Conservation (phyloP, 495 filamentous ascomycete species). For the Neurospora sp. region DNA sequence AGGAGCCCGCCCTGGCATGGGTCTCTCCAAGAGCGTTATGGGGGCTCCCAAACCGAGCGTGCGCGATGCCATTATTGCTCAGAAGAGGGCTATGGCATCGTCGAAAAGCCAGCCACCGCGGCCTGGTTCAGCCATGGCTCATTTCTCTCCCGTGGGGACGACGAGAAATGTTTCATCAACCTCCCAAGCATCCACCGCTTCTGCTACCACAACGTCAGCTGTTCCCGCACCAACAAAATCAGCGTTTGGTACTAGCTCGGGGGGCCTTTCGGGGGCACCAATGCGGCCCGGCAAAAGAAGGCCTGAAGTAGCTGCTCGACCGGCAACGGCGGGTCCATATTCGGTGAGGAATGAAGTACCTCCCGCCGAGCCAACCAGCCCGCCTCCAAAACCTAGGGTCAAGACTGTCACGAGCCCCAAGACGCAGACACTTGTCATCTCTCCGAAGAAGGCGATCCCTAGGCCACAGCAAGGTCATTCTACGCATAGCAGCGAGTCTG, state of each 20-base stretch:
- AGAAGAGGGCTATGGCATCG: slow-evolving; percentile 54
- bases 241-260: slow-evolving; percentile 24
- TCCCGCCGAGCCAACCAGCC: slow-evolving; percentile 31
- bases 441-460: slow-evolving; percentile 35
- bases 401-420: slow-evolving; percentile 30
- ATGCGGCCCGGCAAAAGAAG: slow-evolving; percentile 41
- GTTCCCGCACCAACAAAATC: slow-evolving; percentile 34
- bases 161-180: slow-evolving; percentile 33
- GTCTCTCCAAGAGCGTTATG: slow-evolving; percentile 48
- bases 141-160: slow-evolving; percentile 47
- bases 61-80: slow-evolving; percentile 69
- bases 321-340: slow-evolving; percentile 48
- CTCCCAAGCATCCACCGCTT: slow-evolving; percentile 28
- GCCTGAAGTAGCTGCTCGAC: slow-evolving; percentile 39
- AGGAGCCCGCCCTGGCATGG: slow-evolving; percentile 37
- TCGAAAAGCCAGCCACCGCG: slow-evolving; percentile 52
- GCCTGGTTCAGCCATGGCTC: slow-evolving; percentile 65
- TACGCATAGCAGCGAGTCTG: slow-evolving; percentile 35
- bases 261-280: slow-evolving; percentile 46
- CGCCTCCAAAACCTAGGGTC: slow-evolving; percentile 20
- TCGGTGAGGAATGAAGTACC: slow-evolving; percentile 40
- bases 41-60: slow-evolving; percentile 49
- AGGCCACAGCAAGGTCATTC: slow-evolving; percentile 31
- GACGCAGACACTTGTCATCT: slow-evolving; percentile 19
- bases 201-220: slow-evolving; percentile 19